Base-by-base conservation (phyloP, 768 basidiomycete species). In the Clathrus columnatus region DNA sequence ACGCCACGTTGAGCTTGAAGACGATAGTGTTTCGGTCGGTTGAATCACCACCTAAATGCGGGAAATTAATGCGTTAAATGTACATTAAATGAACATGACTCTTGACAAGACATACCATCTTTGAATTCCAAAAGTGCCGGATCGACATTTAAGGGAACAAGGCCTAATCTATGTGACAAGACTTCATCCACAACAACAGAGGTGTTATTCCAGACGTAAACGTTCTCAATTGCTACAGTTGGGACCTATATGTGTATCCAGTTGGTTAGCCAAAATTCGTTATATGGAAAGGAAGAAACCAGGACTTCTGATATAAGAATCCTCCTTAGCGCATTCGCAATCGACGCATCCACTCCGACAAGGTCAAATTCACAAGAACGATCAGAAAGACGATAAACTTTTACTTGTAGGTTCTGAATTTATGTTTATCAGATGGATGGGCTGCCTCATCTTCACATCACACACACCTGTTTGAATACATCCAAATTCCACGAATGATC, bases 261-360 rank as follows among this genome's bases (percentile, higher is more conserved):
- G n/a, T 58, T 51, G 28, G 47, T 11, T 43, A 17, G 17, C 7
- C 44, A 7, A 16, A 17, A 20, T n/a, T 17, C 41, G 41, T 23
- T n/a, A n/a, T 4, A 28, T 20, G 29, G 17, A 2, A n/a, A 41
- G 4, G 47, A 11, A 44, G 42, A 17, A 27, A 68, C 80, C 51
- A 56, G n/a, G n/a, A 92, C 94, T 79, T 99, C 96, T 8, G 95
- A 87, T 47, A 98, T 88, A 66, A 97, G 76, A 53, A 96, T 91
- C 55, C 96, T 77, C 24, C 96, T 78, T 60, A 95, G 81, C 0
- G 95, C 92, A 68, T 99, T 98, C 27, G 96, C 93, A 57, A 99
- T 88, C 16, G 91, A 89, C 0, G 96, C 90, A 67, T 99, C 95
- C 26, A 97, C 87, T 5, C 95, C 94, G 54, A 97, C 80, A 45